These are phyloP conservation scores for Bacterosira constricta DNA, from an alignment of 108 stramenopile genomes.

Conservation along the genomic window DNA sequence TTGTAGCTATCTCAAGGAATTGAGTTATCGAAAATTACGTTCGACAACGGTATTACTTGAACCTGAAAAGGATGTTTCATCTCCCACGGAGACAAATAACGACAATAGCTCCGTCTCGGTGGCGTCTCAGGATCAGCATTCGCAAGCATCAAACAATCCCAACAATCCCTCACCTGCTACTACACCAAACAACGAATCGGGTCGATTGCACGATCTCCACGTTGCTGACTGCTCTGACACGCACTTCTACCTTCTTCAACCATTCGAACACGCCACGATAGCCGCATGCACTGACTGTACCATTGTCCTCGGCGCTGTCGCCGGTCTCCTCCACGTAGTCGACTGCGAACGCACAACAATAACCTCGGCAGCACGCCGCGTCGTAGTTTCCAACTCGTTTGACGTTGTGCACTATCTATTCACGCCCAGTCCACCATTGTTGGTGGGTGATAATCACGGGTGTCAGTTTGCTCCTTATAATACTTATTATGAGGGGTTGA, in stretches of 20 bases:
- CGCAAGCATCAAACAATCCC: conserved; percentile 25
- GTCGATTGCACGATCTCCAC: conserved; percentile 79
- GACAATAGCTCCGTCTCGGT: conserved; percentile 23
- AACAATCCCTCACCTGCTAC: not conserved
- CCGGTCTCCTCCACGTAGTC: conserved; percentile 84
- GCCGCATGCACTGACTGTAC: conserved; percentile 90
- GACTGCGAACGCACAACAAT: conserved; percentile 86
- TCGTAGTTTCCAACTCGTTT: conserved; percentile 80
- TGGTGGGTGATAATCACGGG: conserved; percentile 88
- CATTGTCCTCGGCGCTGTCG: conserved; percentile 95
- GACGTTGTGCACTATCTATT: conserved; percentile 72
- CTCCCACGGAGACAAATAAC: conserved; percentile 22
- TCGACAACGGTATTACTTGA: conserved; percentile 82
- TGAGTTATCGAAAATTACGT: conserved; percentile 70
- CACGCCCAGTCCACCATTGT: conserved; percentile 83
- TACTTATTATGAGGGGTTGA: conserved; percentile 86
- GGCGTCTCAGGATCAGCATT: conserved; percentile 23
- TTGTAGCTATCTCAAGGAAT: conserved; percentile 70
- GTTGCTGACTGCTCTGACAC: conserved; percentile 88
- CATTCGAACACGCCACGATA: conserved; percentile 89
- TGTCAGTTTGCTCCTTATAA: conserved; percentile 92
- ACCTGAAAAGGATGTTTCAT: conserved; percentile 41
- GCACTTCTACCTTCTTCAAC: conserved; percentile 90
- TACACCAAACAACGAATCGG: conserved; percentile 19
- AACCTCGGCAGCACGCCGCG: conserved; percentile 72